phyloP scores from a whole-genome alignment of 73 alveolate species.

The Tetrahymena elliotti region DNA sequence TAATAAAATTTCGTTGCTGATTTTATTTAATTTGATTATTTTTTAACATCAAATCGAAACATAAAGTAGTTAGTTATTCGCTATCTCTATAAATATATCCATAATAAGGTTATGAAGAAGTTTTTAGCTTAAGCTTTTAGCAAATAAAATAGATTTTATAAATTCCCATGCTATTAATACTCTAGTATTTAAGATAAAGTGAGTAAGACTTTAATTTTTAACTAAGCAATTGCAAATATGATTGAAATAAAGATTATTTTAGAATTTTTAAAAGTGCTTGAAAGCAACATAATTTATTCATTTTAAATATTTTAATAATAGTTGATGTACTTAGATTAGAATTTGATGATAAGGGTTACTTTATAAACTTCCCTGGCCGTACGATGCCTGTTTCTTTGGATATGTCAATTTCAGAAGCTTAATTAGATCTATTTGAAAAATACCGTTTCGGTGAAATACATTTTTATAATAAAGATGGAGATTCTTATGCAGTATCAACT shows the following conservation, averaged over 20 bases:
- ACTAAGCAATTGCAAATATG: too few relatives aligned
- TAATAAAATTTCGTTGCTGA: background rate
- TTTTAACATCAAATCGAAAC: too few relatives aligned
- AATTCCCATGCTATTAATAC: background rate
- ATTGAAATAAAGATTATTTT: background rate
- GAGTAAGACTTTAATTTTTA: background rate
- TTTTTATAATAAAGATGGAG: background rate
- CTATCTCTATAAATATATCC: too few relatives aligned
- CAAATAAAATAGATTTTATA: background rate
- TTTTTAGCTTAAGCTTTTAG: background rate
- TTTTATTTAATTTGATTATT: background rate
- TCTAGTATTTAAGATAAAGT: background rate
- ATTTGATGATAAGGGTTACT: background rate
- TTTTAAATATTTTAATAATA: background rate
- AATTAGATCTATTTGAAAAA: background rate
- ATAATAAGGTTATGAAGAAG: background rate
- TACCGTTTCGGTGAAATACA: background rate
- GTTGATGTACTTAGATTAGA: background rate
- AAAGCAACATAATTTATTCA: background rate
- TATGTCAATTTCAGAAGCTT: background rate
- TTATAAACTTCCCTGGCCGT: background rate
- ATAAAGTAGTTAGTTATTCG: background rate
- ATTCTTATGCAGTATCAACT: conserved; percentile 22
- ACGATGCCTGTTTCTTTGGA: background rate
- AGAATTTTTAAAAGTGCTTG: background rate